Percentiles rank a stretch among this genome's conserved stretches.
phyloP scores from a whole-genome alignment of 2,329 filamentous ascomycete species.

The Beauveria sp. region DNA sequence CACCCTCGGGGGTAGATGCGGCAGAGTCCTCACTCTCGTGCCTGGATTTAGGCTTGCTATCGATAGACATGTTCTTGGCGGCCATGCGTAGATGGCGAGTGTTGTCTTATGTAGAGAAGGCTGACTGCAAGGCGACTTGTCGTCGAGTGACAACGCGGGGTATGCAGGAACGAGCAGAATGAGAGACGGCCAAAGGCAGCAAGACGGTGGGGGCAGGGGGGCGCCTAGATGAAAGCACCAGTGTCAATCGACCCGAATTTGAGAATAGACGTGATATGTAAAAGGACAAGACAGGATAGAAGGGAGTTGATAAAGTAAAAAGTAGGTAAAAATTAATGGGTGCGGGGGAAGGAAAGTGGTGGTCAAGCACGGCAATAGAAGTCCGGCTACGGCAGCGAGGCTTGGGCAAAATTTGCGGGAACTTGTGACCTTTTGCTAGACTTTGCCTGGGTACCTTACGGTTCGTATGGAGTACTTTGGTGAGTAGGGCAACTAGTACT shows the following conservation, averaged over 20 bases:
- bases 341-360: neutral
- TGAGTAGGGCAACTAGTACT: neutral
- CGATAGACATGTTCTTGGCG: conserved; percentile 63
- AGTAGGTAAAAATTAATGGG: neutral
- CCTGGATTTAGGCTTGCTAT: conserved; percentile 43
- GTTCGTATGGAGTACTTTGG: neutral
- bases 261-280: neutral
- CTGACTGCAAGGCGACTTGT: neutral
- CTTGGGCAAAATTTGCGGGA: conserved; percentile 6
- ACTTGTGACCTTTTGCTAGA: conserved; percentile 3
- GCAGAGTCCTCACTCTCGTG: conserved; percentile 56
- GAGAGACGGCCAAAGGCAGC: neutral
- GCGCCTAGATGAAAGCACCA: neutral
- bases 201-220: neutral
- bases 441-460: neutral
- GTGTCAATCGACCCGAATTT: neutral
- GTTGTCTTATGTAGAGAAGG: neutral
- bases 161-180: neutral
- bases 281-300: neutral
- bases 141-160: neutral
- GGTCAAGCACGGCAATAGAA: neutral
- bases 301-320: neutral
- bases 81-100: conserved; percentile 37
- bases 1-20: conserved; percentile 53
- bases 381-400: neutral